Evolutionary conservation across 495 filamentous ascomycete genomes (phyloP).

Genomic region (Aspergillus mulundensis): DNA sequence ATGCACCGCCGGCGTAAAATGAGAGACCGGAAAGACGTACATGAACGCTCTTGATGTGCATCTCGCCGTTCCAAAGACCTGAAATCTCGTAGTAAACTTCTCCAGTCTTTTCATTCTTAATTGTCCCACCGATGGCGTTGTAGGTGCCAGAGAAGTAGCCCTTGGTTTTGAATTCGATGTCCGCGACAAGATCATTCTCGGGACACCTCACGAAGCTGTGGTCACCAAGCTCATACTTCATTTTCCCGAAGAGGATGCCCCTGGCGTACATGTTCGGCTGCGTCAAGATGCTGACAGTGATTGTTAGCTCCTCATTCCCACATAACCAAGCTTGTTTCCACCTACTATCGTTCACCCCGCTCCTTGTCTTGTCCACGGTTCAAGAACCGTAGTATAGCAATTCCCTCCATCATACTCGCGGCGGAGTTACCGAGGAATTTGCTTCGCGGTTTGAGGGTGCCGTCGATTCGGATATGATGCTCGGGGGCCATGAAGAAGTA

Average conservation of each 20-base stretch:
- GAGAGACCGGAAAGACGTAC: constrained; percentile 43
- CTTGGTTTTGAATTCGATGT: constrained; percentile 98
- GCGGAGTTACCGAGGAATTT: constrained; percentile 97
- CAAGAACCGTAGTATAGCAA: constrained; percentile 78
- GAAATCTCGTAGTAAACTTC: constrained; percentile 85
- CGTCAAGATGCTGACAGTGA: constrained; percentile 64
- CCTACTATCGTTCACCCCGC: constrained; percentile 82
- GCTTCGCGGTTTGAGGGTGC: constrained; percentile 92
- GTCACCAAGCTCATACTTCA: constrained; percentile 99
- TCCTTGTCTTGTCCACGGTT: constrained; percentile 64
- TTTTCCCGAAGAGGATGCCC: constrained; percentile 96
- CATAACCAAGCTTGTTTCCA: constrained; percentile 14
- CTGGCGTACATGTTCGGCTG: constrained; percentile 99
- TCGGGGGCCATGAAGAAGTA: constrained; percentile 99
- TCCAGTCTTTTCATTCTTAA: constrained; percentile 84
- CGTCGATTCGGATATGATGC: constrained; percentile 92
- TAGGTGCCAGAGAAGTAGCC: constrained; percentile 96
- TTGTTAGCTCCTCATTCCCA: background rate
- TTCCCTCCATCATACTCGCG: constrained; percentile 96
- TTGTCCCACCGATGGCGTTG: constrained; percentile 88
- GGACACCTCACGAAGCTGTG: constrained; percentile 93
- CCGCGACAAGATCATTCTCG: constrained; percentile 78
- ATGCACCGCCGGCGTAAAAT: background rate
- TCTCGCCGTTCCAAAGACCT: constrained; percentile 91
- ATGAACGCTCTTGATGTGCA: constrained; percentile 78